phyloP scores from a whole-genome alignment of 805 yeast species.

The Wilhelminamyces savonicus region DNA sequence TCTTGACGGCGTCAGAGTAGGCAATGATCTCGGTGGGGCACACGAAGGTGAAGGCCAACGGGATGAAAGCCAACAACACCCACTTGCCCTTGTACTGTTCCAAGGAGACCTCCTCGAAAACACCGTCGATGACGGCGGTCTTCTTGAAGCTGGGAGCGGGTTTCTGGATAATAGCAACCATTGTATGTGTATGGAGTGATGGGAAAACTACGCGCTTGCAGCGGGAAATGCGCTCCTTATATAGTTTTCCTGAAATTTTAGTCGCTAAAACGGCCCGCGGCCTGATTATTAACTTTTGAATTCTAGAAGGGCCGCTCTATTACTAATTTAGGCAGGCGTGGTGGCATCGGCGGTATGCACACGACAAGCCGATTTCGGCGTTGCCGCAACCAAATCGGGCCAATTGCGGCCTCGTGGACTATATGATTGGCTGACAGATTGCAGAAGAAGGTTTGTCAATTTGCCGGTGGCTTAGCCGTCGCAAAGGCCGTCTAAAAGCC shows the following conservation, averaged over 20 bases:
- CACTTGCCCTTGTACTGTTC: slow-evolving; percentile 97
- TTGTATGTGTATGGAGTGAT: slow-evolving; percentile 21
- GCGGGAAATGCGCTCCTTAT: background rate
- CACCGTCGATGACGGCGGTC: slow-evolving; percentile 96
- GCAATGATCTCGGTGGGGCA: slow-evolving; percentile 99
- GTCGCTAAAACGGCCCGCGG: background rate
- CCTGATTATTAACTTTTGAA: background rate
- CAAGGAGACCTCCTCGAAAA: slow-evolving; percentile 88
- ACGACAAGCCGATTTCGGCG: too few species aligned
- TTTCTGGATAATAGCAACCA: slow-evolving; percentile 88
- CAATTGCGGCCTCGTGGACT: too few species aligned
- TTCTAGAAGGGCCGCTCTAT: background rate
- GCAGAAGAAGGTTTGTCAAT: too few species aligned
- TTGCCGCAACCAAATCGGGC: too few species aligned
- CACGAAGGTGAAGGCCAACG: slow-evolving; percentile 98
- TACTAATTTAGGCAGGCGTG: background rate
- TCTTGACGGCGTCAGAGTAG: slow-evolving; percentile 90
- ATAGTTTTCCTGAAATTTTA: background rate
- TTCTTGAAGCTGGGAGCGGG: slow-evolving; percentile 96
- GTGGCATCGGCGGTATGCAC: too few species aligned
- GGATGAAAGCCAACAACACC: slow-evolving; percentile 95
- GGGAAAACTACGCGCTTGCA: background rate
- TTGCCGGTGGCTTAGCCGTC: too few species aligned
- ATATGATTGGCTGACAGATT: too few species aligned
- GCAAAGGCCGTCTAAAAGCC: too few species aligned